Base-by-base conservation (phyloP, 495 filamentous ascomycete species). In the Aspergillus sclerotiicarbonarius region DNA sequence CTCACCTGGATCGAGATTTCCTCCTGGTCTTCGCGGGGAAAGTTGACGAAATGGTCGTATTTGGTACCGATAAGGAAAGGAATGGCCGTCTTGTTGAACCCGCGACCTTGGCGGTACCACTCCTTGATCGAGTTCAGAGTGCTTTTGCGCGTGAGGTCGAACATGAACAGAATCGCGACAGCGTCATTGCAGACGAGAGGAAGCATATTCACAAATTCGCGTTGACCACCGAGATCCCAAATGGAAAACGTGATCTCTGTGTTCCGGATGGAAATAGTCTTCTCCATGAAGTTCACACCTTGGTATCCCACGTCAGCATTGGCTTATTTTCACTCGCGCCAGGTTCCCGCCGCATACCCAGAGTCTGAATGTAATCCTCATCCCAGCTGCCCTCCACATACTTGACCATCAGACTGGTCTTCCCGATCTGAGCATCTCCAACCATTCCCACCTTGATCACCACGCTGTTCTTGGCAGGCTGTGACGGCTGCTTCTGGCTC, bases 381-480 rank as follows among this genome's bases (percentile, higher is more conserved):
- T 98, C 94, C 90, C 95, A 98, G 72, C 91, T 96, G 21, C 94
- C 94, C 75, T 98, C 94, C 37, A 98, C 94, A 65, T 98, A 98
- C 74, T 98, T 98, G 51, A 98, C 94, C 94, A 98, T 98, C 69
- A 98, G 71, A 63, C 92, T 96, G 4, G 94, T 98, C 80, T 98
- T 98, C 58, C 94, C 94, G 63, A 98, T 98, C 71, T 98, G 94
- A 55, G 94, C 94, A 79, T 98, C 94, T 52, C 94, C 94, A 30
- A 98, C 94, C 95, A 98, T 98, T 57, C 94, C 94, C 46, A 98
- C 94, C 73, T 98, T 98, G 76, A 98, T 97, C 39, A 98, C 94
- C 12, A 98, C 95, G 59, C 90, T 92, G 66, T 90, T 90, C 69
- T 90, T 90, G 25, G 75, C 76, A 49, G 71, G 63, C 59, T 77